Conservation (phyloP, 495 filamentous ascomycete species). For the Pyrenula aspistea region DNA sequence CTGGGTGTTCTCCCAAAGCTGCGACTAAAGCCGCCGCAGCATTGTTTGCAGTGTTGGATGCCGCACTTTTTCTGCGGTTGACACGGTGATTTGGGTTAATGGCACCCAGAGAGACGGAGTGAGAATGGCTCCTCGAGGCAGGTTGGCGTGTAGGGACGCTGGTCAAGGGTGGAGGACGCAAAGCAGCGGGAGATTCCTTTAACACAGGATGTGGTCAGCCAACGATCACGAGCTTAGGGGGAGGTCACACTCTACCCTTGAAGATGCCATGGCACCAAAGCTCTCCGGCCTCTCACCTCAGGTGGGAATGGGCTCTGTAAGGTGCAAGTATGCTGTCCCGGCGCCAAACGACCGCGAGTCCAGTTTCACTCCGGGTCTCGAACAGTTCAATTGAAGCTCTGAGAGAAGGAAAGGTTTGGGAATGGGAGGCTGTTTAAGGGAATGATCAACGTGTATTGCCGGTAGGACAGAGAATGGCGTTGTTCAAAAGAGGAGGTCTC, state of each 20-base stretch:
- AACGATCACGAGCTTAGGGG: neutral
- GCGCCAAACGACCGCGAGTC: neutral
- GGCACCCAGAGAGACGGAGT: constrained; percentile 68
- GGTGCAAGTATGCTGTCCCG: too few relatives aligned
- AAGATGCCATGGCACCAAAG: neutral
- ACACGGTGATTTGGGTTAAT: constrained; percentile 75
- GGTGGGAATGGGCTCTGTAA: too few relatives aligned
- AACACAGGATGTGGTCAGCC: neutral
- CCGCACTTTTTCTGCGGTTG: constrained; percentile 85
- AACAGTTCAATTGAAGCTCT: neutral
- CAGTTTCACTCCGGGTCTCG: neutral
- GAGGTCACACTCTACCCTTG: neutral
- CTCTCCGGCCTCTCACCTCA: neutral
- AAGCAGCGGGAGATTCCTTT: neutral
- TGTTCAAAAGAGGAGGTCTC: neutral
- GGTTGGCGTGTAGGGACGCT: constrained; percentile 7
- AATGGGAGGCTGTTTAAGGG: neutral
- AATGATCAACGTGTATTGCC: neutral
- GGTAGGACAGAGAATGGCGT: neutral
- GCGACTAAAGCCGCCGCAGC: constrained; percentile 64
- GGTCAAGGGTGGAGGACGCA: neutral
- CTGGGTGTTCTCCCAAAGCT: constrained; percentile 42
- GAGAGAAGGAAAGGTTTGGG: neutral
- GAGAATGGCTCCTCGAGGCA: constrained; percentile 65
- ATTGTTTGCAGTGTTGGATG: constrained; percentile 62